Evolutionary conservation across 768 basidiomycete species (phyloP), one percentile per base, ranked within the genome.

Genomic region (Amanita pseudoporphyria): DNA sequence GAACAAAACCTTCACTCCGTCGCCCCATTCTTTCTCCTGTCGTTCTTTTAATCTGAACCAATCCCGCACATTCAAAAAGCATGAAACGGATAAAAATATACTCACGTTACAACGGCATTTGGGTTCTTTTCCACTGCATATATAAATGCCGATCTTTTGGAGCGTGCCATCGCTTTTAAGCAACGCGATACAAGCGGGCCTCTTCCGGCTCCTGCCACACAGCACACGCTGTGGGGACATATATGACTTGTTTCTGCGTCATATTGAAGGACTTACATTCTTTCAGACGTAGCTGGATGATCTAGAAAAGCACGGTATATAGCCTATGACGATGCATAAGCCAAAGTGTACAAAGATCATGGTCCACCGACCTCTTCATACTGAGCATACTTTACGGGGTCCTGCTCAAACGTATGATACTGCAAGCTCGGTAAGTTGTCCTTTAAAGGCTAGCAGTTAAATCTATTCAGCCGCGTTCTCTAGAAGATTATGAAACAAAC

Each of bases 91-190:
- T 53, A 24, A 33, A n/a, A 26, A 28, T 32, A 22, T 43, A 75
- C 89, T 58, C 63, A 95, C 91, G 94, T 95, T 52, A 96, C 85
- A 61, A 79, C 95, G 6, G 95, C 96, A 62, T 87, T 94, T 2
- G 90, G 87, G 62, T 99, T 98, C 71, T 99, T 98, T 64, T 98
- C 96, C 35, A 99, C 80, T 0, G 87, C 96, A 58, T 90, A 91
- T 1, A 99, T 70, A 31, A 71, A 67, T 0, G 79, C 86, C 18
- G 78, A 55, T 21, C 80, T 74, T 24, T 71, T 65, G 5, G 88
- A 70, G 45, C 89, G 75, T 56, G 79, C 71, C 40, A 92, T 69
- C 2, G 95, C 96, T 42, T 68, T 71, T 43, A 98, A 71, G 60
- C 84, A 85, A 18, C 95, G 82, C 6, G 86, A 79, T 24, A 98